Evolutionary conservation across 495 filamentous ascomycete species (phyloP).

Genomic region (Margaritispora aquatica): DNA sequence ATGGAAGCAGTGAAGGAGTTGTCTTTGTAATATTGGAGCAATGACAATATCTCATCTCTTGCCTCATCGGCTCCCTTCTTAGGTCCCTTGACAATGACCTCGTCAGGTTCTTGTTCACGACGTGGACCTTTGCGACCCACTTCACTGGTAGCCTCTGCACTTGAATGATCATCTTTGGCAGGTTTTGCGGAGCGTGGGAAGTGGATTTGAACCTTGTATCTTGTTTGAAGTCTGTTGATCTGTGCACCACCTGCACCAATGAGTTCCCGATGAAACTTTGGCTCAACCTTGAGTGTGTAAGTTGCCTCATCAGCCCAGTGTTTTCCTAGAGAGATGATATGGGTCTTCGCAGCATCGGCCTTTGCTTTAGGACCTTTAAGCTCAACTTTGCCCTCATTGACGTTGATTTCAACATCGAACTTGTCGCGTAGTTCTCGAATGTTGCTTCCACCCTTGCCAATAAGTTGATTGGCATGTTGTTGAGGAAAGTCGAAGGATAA

Average conservation of each 20-base stretch:
- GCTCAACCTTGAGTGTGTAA: slow-evolving; percentile 78
- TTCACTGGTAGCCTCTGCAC: slow-evolving; percentile 65
- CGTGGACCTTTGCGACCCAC: slow-evolving; percentile 50
- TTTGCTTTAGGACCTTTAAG: slow-evolving; percentile 55
- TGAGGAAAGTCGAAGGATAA: slow-evolving; percentile 87
- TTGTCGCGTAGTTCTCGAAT: slow-evolving; percentile 94
- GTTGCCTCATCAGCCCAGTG: slow-evolving; percentile 84
- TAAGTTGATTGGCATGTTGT: slow-evolving; percentile 88
- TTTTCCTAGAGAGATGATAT: slow-evolving; percentile 69
- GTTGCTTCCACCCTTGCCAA: slow-evolving; percentile 86
- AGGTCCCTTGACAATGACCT: slow-evolving; percentile 85
- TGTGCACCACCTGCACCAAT: slow-evolving; percentile 86
- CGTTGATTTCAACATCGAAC: slow-evolving; percentile 95
- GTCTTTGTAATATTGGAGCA: slow-evolving; percentile 82
- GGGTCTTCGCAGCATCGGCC: slow-evolving; percentile 72
- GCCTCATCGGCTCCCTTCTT: slow-evolving; percentile 87
- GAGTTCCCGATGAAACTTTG: slow-evolving; percentile 81
- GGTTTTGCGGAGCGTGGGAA: slow-evolving; percentile 70
- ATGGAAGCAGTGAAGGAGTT: slow-evolving; percentile 73
- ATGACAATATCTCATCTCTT: slow-evolving; percentile 77
- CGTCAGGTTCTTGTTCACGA: slow-evolving; percentile 76
- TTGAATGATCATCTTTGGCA: slow-evolving; percentile 61
- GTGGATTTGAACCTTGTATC: slow-evolving; percentile 88
- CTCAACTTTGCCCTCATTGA: slow-evolving; percentile 64
- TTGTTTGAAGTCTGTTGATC: slow-evolving; percentile 84